Base-by-base conservation (phyloP, 2,329 filamentous ascomycete genomes). In the Thermoascus crustaceus region DNA sequence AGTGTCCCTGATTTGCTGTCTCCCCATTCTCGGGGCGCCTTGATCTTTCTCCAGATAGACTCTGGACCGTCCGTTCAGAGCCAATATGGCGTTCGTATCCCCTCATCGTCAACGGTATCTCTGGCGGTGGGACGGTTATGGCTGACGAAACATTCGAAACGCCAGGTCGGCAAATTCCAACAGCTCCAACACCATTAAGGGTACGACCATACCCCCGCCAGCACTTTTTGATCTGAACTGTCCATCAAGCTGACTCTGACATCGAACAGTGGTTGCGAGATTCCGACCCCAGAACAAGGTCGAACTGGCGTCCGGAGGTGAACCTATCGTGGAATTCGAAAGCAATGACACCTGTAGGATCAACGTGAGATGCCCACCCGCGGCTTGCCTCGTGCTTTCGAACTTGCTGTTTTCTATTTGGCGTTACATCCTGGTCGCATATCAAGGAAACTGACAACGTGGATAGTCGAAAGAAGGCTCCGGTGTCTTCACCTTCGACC, bases 261-360 rank as follows among this genome's bases (percentile, higher is more conserved):
- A 31, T 42, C n/a, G 16, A 35, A 76, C 46, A 85, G 91, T 98
- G 62, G 88, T 98, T 63, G 89, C 89, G 71, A 85, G 91, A 57
- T 98, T 98, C 69, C 80, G 91, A 59, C 91, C 91, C 53, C 89
- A 95, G 68, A 98, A 98, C 73, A 86, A 85, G 69, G 67, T 91
- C 63, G 91, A 98, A 71, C 73, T 93, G 58, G 80, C 81, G 42
- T 88, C 82, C 56, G 87, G 87, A 62, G 89, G 89, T 63, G 81
- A 91, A 66, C 84, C 88, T 44, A 89, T 98, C 50, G 91, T 98
- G 45, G 69, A 74, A 32, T 96, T 98, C 63, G 79, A 85, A 59
- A 80, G 81, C 49, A 82, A 88, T 38, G 89, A 96, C 60, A 94
- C 88, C 57, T 94, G 88, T 68, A 74, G 69, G 38, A 70, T 96